Evolutionary conservation across 805 yeast species (phyloP).

Genomic region (Debaryomyces tyrocola): DNA sequence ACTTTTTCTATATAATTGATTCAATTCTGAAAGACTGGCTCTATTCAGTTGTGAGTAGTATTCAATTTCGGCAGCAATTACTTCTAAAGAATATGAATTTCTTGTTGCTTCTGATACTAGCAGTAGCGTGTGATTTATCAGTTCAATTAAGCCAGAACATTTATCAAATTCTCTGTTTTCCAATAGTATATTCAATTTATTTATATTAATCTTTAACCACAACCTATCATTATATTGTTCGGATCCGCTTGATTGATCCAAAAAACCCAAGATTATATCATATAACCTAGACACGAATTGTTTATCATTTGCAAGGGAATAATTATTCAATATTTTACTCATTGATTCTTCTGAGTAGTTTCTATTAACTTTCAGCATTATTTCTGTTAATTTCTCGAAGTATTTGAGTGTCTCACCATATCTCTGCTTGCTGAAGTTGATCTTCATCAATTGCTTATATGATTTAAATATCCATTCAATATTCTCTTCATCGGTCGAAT

Average conservation of each 20-base stretch:
- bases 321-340: conserved; percentile 34
- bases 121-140: conserved; percentile 38
- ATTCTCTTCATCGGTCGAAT: conserved; percentile 13
- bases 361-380: conserved; percentile 28
- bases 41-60: conserved; percentile 43
- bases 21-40: conserved; percentile 35
- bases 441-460: conserved; percentile 41
- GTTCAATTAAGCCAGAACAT: conserved; percentile 33
- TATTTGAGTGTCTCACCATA: conserved; percentile 21
- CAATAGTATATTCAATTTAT: conserved; percentile 38
- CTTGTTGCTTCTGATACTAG: conserved; percentile 44
- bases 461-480: conserved; percentile 39
- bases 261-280: conserved; percentile 27
- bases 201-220: conserved; percentile 49
- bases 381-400: conserved; percentile 20
- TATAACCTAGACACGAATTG: conserved; percentile 30
- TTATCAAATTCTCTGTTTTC: conserved; percentile 28
- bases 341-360: conserved; percentile 41
- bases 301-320: conserved; percentile 26
- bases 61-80: conserved; percentile 65
- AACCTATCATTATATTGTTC: conserved; percentile 35
- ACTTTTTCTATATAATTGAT: conserved; percentile 48
- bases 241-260: conserved; percentile 18
- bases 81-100: conserved; percentile 55
- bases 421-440: conserved; percentile 22